These are phyloP conservation scores for Trichoderma breve DNA, from an alignment of 2,329 filamentous ascomycete genomes.

Conservation along the genomic window DNA sequence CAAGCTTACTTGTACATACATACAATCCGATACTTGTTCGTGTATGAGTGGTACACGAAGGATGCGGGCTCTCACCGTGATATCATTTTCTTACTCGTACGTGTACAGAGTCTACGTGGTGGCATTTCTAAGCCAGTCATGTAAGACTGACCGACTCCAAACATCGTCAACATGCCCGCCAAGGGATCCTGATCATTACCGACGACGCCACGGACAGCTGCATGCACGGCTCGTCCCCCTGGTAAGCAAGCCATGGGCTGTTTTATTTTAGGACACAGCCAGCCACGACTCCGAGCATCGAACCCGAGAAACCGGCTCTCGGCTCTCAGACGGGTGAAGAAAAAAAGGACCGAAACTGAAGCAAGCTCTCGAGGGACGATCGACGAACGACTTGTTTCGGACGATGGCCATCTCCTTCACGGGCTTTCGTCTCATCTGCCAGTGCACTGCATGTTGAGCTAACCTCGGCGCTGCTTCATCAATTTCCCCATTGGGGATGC, in stretches of 20 bases:
- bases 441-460: background rate
- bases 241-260: background rate
- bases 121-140: background rate
- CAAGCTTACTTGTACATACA: background rate
- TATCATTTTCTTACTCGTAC: background rate
- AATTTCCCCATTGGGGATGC: slow-evolving; percentile 15
- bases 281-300: background rate
- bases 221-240: background rate
- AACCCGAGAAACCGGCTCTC: slow-evolving; percentile 5
- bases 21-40: background rate
- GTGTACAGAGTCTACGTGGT: background rate
- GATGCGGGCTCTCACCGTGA: background rate
- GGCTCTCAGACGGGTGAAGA: background rate
- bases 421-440: background rate
- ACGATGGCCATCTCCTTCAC: background rate
- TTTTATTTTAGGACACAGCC: background rate
- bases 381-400: background rate
- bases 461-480: background rate
- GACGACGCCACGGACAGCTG: background rate
- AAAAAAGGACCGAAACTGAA: slow-evolving; percentile 4
- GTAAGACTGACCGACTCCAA: background rate
- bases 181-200: background rate
- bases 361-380: background rate
- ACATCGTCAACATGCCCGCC: background rate
- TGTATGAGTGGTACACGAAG: background rate